phyloP scores from a whole-genome alignment of 1,139 yeast species.

The Yamadazyma atmosphaerica region DNA sequence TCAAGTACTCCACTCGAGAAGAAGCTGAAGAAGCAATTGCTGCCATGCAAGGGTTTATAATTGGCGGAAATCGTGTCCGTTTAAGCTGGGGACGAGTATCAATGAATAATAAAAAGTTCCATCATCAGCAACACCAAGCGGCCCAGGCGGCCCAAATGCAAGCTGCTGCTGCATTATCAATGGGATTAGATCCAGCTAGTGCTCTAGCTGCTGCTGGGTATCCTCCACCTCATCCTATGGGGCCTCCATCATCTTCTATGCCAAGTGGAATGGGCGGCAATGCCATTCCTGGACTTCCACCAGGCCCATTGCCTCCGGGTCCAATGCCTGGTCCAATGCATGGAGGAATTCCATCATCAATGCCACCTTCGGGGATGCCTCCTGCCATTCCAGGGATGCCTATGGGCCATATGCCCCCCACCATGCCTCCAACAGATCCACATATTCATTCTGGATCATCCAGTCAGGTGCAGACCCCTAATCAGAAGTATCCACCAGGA shows the following conservation, averaged over 20 bases:
- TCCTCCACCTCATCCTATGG: slow-evolving; percentile 14
- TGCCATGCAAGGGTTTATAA: slow-evolving; percentile 90
- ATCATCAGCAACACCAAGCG: slow-evolving; percentile 34
- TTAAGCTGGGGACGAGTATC: slow-evolving; percentile 83
- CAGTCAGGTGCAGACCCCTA: slow-evolving; percentile 1
- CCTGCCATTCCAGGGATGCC: slow-evolving; percentile 4
- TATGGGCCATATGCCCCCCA: neutral
- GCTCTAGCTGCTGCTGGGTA: slow-evolving; percentile 26
- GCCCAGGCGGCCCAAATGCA: slow-evolving; percentile 37
- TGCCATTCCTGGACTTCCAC: slow-evolving; percentile 11
- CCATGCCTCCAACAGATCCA: too few relatives aligned
- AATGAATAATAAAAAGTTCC: slow-evolving; percentile 32
- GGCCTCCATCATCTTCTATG: slow-evolving; percentile 12
- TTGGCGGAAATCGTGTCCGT: slow-evolving; percentile 82
- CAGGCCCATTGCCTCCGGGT: slow-evolving; percentile 5
- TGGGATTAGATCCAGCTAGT: slow-evolving; percentile 38
- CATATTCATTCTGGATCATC: slow-evolving; percentile 3
- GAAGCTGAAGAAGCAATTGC: slow-evolving; percentile 90
- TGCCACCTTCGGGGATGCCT: slow-evolving; percentile 5
- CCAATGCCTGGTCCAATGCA: slow-evolving; percentile 9
- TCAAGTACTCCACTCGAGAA: slow-evolving; percentile 73
- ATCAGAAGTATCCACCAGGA: neutral
- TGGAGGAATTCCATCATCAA: too few relatives aligned
- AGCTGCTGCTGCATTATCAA: slow-evolving; percentile 36
- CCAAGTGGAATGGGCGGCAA: too few relatives aligned